These are phyloP conservation scores for Kodamaea neixiangensis DNA, from an alignment of 805 yeast genomes.

Conservation along the genomic window DNA sequence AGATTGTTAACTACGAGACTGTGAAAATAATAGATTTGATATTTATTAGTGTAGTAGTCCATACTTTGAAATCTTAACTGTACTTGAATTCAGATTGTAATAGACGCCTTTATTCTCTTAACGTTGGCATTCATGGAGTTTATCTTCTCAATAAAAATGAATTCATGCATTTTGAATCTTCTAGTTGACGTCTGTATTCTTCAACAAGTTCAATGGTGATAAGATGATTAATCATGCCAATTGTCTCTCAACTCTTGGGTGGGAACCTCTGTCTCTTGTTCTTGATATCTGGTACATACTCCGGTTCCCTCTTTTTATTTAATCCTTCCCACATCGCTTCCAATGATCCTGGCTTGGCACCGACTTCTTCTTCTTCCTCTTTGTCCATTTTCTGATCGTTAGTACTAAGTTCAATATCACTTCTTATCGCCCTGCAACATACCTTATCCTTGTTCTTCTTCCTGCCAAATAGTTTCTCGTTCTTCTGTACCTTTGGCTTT, in stretches of 20 bases:
- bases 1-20: too few species aligned
- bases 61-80: too few species aligned
- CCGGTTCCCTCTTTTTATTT: constrained; percentile 13
- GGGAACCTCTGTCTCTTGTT: constrained; percentile 17
- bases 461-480: background rate
- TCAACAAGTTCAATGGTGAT: too few species aligned
- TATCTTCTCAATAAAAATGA: too few species aligned
- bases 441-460: background rate
- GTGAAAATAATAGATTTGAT: too few species aligned
- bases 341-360: constrained; percentile 8
- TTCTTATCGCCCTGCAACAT: background rate
- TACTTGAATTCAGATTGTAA: too few species aligned
- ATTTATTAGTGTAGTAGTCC: too few species aligned
- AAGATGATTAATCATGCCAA: too few species aligned
- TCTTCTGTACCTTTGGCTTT: constrained; percentile 1
- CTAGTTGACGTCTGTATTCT: too few species aligned
- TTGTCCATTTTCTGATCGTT: background rate
- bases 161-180: too few species aligned
- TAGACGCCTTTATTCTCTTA: too few species aligned
- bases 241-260: background rate
- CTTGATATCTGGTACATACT: constrained; percentile 16
- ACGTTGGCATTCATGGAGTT: too few species aligned
- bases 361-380: constrained; percentile 12
- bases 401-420: background rate
- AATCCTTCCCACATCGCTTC: constrained; percentile 10